Base-by-base conservation (phyloP, 2,329 filamentous ascomycete genomes). In the Ophiocordyceps camponoti-rufipedis region DNA sequence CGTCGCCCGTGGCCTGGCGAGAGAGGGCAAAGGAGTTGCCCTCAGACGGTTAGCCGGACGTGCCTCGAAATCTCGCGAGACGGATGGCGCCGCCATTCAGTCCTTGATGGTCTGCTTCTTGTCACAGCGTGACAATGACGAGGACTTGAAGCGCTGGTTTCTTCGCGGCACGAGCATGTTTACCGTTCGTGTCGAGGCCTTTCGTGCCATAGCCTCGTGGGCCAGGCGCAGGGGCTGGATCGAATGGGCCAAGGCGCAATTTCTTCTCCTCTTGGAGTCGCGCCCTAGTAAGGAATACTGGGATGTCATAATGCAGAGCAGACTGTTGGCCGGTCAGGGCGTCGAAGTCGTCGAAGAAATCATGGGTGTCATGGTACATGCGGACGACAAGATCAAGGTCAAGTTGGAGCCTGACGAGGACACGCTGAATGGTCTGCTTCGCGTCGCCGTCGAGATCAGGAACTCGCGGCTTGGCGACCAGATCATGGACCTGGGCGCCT, bases 401-500 rank as follows among this genome's bases (percentile, higher is more conserved):
- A 31, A 64, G 14, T 52, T 71, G 3, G 60, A 66, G 7, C 76
- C 86, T 0, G 80, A 85, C 46, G 78, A 78, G 7, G 63, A 71
- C 3, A 86, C 82, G 6, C 78, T 96, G 54, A 94, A 96, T 55
- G 65, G 68, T 6, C 69, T 96, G 28, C 71, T 96, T 16, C 72
- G 75, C 45, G 78, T 80, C 47, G 84, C 85, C 10, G 79, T 81
- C 50, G 73, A 75, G n/a, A 71, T 72, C 46, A 69, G 79, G 11
- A 80, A 93, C 53, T 70, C 78, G 0, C 77, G 83, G 52, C 66
- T 84, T 42, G 85, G 84, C 5, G 79, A 88, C 56, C 73, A 85
- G 12, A 82, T 88, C 50, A 69, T 86, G 42, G 64, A 72, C 1
- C 63, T 95, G 11, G 78, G 79, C 2, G 59, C 72, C 41, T 76